Evolutionary conservation across 805 yeast genomes (phyloP).

Genomic region (Cyberlindnera euphorbiae): DNA sequence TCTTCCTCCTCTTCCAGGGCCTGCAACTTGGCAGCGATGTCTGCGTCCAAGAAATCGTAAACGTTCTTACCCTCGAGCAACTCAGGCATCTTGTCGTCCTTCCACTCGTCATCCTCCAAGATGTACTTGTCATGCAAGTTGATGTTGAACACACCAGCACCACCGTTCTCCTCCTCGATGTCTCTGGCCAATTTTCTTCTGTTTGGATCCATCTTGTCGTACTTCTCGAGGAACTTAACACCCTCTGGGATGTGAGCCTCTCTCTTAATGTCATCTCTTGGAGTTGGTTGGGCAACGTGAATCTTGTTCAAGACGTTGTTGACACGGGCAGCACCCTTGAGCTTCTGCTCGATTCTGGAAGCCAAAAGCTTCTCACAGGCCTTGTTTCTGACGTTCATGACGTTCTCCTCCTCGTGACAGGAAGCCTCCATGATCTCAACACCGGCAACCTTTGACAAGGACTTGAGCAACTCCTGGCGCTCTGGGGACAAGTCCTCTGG

Average conservation of each 20-base stretch:
- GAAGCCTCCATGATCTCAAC: constrained; percentile 92
- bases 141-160: constrained; percentile 96
- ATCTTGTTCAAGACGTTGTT: constrained; percentile 88
- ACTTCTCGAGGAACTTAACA: constrained; percentile 54
- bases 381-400: constrained; percentile 91
- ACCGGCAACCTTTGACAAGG: constrained; percentile 63
- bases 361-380: constrained; percentile 97
- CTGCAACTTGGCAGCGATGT: constrained; percentile 86
- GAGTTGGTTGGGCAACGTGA: constrained; percentile 87
- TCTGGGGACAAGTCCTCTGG: constrained; percentile 79
- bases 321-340: constrained; percentile 88
- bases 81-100: constrained; percentile 96
- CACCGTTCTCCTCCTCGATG: constrained; percentile 91
- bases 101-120: constrained; percentile 96
- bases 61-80: constrained; percentile 93
- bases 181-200: constrained; percentile 81
- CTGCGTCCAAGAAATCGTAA: constrained; percentile 95
- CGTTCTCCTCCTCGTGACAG: constrained; percentile 89
- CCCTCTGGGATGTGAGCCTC: constrained; percentile 80
- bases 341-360: constrained; percentile 93
- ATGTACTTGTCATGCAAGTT: constrained; percentile 89
- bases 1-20: constrained; percentile 98
- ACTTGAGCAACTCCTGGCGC: constrained; percentile 63
- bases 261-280: constrained; percentile 82
- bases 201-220: constrained; percentile 75